Base-by-base conservation (phyloP, 75 land plant species). In the Picea sitchensis region DNA sequence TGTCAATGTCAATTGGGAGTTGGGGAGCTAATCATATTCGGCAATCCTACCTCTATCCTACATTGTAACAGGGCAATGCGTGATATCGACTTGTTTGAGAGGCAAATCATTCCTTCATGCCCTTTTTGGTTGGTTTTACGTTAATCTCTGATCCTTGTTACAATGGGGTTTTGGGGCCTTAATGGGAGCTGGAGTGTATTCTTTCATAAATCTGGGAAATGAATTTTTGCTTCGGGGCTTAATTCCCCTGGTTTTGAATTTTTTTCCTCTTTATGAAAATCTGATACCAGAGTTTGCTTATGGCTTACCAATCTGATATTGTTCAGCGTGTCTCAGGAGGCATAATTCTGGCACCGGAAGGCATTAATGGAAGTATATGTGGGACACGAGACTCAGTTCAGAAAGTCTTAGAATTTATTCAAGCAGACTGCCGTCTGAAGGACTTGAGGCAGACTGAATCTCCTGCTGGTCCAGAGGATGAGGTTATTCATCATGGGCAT, bases 321-420 rank as follows among this genome's bases (percentile, higher is more conserved):
- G 30, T 58, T 76, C 99, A 97, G 99, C 93, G 90, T 83, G 94
- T 98, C 81, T 98, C 99, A 89, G 99, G 99, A 72, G 98, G 99
- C 56, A 95, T 98, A 59, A 98, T 98, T 80, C 92, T 98, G 81
- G 99, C 99, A 36, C 90, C 90, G 6, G 99, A 98, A 82, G 99
- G 99, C 54, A 93, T 98, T 79, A 98, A 98, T 84, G 99, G 99
- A 8, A 98, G 99, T 80, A 90, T 98, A 59, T 98, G 98, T 87
- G 99, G 99, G 36, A 92, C 92, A 14, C 78, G 81, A 59, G 87
- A 88, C 63, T 84, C 98, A 41, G 96, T 98, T 15, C 89, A 91
- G 76, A 90, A 83, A 36, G 98, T 98, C 54, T 85, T 98, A 78
- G 83, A 60, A 34, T 88, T 84, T 81, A 92, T 98, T 59, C 89